phyloP scores from a whole-genome alignment of 371 early-diverging fungal genomes.

The Mucor lusitanicus region DNA sequence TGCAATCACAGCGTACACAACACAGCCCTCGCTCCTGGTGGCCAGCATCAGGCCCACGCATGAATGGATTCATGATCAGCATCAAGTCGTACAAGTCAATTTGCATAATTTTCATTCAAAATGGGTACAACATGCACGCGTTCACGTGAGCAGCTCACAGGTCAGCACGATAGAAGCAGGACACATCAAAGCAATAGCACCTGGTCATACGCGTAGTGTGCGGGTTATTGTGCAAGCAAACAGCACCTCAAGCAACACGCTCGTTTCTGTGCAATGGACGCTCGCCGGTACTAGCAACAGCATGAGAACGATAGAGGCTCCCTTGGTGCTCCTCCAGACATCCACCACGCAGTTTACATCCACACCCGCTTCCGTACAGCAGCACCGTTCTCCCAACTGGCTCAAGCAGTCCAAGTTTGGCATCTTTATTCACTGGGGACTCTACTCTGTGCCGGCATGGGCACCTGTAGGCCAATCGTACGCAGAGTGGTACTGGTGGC shows the following conservation, averaged over 20 bases:
- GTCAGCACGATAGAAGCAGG: neutral
- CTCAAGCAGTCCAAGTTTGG: constrained; percentile 38
- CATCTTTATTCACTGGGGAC: constrained; percentile 43
- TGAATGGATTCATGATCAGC: constrained; percentile 3
- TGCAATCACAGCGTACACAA: neutral
- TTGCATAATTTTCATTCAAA: constrained; percentile 18
- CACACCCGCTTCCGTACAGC: constrained; percentile 12
- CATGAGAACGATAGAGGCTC: neutral
- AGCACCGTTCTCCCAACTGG: constrained; percentile 36
- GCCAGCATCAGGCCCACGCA: neutral
- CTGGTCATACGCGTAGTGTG: constrained; percentile 9
- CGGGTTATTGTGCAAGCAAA: neutral
- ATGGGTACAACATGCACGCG: constrained; percentile 3
- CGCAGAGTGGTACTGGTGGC: constrained; percentile 45
- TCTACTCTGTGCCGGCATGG: constrained; percentile 42
- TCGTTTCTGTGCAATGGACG: no score
- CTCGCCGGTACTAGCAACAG: no score
- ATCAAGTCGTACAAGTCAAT: constrained; percentile 15
- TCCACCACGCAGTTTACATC: neutral
- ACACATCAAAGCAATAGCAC: constrained; percentile 11
- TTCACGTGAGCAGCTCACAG: neutral
- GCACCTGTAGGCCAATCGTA: constrained; percentile 32
- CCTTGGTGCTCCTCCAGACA: neutral
- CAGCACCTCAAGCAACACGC: no score
- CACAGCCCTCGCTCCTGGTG: neutral